Percentiles rank a stretch among this genome's conserved stretches.
Conservation (phyloP, 495 filamentous ascomycete species). For the Saxispiralis lemnorum region DNA sequence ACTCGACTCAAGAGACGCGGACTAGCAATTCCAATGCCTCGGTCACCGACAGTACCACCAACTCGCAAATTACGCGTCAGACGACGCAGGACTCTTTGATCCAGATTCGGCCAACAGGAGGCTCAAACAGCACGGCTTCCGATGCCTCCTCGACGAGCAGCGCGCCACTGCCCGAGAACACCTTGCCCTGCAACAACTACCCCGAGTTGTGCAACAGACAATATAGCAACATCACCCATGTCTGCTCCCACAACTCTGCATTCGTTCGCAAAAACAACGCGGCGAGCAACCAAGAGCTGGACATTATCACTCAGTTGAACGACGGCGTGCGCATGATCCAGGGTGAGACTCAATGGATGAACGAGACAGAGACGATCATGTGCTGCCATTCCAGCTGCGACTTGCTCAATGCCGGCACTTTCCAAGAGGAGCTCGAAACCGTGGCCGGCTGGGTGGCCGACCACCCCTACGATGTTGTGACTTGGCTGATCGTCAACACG, state of each 20-base stretch:
- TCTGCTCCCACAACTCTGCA: conserved; percentile 76
- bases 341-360: conserved; percentile 60
- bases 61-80: not conserved
- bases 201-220: conserved; percentile 63
- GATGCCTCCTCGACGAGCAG: conserved; percentile 11
- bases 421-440: conserved; percentile 51
- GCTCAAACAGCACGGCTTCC: not conserved
- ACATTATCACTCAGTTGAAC: conserved; percentile 58
- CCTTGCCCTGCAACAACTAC: conserved; percentile 63
- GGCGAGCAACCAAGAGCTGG: conserved; percentile 58
- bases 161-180: conserved; percentile 19
- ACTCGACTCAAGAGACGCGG: conserved; percentile 1
- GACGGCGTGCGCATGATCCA: conserved; percentile 83
- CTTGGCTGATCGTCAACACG: conserved; percentile 69
- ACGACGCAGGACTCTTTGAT: not conserved
- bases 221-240: conserved; percentile 78
- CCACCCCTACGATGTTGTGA: conserved; percentile 84
- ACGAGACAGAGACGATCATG: conserved; percentile 38
- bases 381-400: conserved; percentile 66
- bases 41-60: not conserved
- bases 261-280: conserved; percentile 52
- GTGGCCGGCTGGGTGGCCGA: conserved; percentile 55
- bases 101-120: not conserved
- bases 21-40: not conserved
- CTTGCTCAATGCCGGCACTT: conserved; percentile 59